These are phyloP conservation scores for Phytophthora cactorum DNA, from an alignment of 352 stramenopile genomes.

Conservation along the genomic window DNA sequence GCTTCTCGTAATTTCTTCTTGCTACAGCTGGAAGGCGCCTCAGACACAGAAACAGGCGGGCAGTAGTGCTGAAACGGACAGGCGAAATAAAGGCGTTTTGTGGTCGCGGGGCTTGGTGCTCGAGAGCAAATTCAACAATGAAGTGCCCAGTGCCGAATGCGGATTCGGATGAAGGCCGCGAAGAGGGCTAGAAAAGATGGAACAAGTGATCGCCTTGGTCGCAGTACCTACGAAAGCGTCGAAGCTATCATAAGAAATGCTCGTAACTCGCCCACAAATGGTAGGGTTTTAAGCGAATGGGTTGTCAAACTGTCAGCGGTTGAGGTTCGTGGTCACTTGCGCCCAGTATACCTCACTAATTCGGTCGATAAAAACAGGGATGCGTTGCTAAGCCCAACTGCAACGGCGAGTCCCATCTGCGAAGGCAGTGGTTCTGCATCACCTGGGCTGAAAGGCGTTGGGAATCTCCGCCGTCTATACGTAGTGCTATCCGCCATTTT, in stretches of 20 bases:
- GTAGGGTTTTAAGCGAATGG: conserved; percentile 14
- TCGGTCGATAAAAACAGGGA: conserved; percentile 27
- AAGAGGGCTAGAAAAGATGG: conserved; percentile 4
- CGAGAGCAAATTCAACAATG: conserved; percentile 64
- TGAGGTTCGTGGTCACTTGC: conserved; percentile 22
- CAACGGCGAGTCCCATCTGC: conserved; percentile 40
- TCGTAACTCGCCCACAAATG: conserved; percentile 16
- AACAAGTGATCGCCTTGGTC: conserved; percentile 5
- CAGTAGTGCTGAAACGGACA: conserved; percentile 30
- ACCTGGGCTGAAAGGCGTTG: conserved; percentile 10
- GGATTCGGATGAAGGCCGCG: not conserved
- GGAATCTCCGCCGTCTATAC: conserved; percentile 23
- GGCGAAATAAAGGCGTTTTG: conserved; percentile 13
- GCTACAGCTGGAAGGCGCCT: conserved; percentile 32
- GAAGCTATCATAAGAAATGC: conserved; percentile 25
- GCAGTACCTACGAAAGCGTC: not conserved
- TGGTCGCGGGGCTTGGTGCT: conserved; percentile 3
- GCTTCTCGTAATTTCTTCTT: conserved; percentile 39
- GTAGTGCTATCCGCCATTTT: not conserved
- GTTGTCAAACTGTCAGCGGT: conserved; percentile 36
- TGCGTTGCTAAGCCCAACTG: conserved; percentile 39
- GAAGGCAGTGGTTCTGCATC: conserved; percentile 13
- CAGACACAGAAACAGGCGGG: conserved; percentile 34
- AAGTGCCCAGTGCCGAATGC: conserved; percentile 1
- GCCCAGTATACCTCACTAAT: conserved; percentile 17